A percentile compares a stretch with the other conserved stretches of the same genome.
These are phyloP conservation scores for Scenedesmus sp. DNA, from an alignment of 163 green algal species.

Conservation along the genomic window DNA sequence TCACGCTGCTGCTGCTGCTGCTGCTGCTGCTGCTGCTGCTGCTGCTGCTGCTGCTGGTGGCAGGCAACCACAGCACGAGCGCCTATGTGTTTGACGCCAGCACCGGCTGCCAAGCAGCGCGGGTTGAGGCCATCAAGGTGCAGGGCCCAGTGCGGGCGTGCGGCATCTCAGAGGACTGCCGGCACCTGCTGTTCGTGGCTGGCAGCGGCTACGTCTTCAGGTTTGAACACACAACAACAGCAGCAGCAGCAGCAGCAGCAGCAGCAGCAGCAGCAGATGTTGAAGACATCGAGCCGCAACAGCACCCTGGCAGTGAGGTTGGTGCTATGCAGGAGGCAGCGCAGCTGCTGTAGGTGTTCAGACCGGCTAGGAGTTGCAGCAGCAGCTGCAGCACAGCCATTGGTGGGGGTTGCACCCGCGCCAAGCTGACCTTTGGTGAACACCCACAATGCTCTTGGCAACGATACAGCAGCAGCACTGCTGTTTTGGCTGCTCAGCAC, in stretches of 20 bases:
- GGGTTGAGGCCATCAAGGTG: slow-evolving; percentile 65
- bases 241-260: slow-evolving; percentile 18
- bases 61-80: slow-evolving; percentile 54
- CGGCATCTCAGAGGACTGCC: slow-evolving; percentile 73
- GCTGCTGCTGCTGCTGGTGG: neutral
- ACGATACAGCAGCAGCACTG: too few relatives aligned
- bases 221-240: slow-evolving; percentile 43
- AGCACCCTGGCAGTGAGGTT: too few relatives aligned
- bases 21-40: neutral
- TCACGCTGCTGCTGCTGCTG: neutral
- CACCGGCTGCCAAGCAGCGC: slow-evolving; percentile 57
- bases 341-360: too few relatives aligned
- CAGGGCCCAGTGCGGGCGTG: slow-evolving; percentile 68
- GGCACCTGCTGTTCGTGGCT: slow-evolving; percentile 70
- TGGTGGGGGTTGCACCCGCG: too few relatives aligned
- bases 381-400: too few relatives aligned
- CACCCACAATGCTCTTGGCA: too few relatives aligned
- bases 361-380: too few relatives aligned
- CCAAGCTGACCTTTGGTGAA: too few relatives aligned
- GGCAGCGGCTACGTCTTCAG: slow-evolving; percentile 81
- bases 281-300: too few relatives aligned
- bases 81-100: slow-evolving; percentile 66
- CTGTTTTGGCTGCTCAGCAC: too few relatives aligned
- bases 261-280: neutral
- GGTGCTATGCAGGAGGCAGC: too few relatives aligned